Conservation (phyloP, 1,284 basidiomycete genomes). For the Cutaneotrichosporon curvatum region DNA sequence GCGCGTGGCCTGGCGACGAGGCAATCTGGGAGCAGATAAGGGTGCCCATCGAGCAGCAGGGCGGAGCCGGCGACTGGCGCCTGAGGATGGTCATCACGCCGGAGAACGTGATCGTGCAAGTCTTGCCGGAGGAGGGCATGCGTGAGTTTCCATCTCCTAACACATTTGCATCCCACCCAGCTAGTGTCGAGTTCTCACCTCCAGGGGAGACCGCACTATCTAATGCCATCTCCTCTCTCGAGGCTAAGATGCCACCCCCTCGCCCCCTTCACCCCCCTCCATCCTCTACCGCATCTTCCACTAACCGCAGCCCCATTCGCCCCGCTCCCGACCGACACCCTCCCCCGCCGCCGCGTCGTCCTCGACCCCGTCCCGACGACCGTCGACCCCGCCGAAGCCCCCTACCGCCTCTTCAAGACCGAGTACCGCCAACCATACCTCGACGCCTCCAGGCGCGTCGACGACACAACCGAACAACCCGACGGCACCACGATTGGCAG, state of each 20-base stretch:
- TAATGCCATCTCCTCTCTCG: too few relatives aligned
- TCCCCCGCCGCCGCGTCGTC: slow-evolving; percentile 18
- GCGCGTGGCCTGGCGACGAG: slow-evolving; percentile 27
- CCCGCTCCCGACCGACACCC: not conserved
- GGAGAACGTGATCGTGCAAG: slow-evolving; percentile 21
- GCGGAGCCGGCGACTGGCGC: slow-evolving; percentile 28
- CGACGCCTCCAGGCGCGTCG: slow-evolving; percentile 20
- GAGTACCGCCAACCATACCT: slow-evolving; percentile 32
- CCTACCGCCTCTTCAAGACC: slow-evolving; percentile 34
- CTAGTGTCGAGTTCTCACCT: too few relatives aligned
- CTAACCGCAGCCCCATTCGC: slow-evolving; percentile 17
- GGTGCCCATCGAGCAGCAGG: slow-evolving; percentile 11
- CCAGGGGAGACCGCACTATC: too few relatives aligned
- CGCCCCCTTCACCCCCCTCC: too few relatives aligned
- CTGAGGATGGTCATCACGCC: slow-evolving; percentile 25
- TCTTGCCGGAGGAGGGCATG: slow-evolving; percentile 21
- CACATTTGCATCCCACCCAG: too few relatives aligned
- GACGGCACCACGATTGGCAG: too few relatives aligned
- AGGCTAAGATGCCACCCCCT: too few relatives aligned
- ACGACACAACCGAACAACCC: too few relatives aligned
- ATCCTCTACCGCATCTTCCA: too few relatives aligned
- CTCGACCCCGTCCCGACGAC: slow-evolving; percentile 21
- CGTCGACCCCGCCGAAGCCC: not conserved
- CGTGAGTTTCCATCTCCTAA: slow-evolving; percentile 11
- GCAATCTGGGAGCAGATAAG: slow-evolving; percentile 19